Evolutionary conservation across 495 filamentous ascomycete genomes (phyloP), one percentile per base, ranked within the genome.

Genomic region (Eremomyces bilateralis): DNA sequence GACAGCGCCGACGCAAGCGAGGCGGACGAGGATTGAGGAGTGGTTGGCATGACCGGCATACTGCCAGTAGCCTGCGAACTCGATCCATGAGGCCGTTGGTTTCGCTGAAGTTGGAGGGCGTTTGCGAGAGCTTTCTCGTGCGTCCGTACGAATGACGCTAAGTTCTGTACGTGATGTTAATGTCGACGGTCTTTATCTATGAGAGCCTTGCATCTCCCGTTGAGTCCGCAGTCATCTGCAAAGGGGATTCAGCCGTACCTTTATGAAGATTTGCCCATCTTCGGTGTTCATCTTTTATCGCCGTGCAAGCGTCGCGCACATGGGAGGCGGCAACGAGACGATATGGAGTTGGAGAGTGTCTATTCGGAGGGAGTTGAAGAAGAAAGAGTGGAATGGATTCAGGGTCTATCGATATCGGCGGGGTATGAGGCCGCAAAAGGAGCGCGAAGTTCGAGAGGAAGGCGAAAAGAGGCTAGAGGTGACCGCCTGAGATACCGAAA

Each of bases 61-160:
- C 30, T 17, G 30, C 30, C 30, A 6, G 30, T 17, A 17, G 15
- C 15, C 6, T 6, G 29, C 18, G 29, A 37, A 18, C 11, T 30
- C 8, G 11, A 13, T 20, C 15, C 20, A 35, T 11, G 20, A 21
- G 33, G 33, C 42, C 33, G 31, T 34, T 35, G 15, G 22, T 13
- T 13, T 37, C 73, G 67, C 46, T 69, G 71, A 35, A 84, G 62
- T 51, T 93, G 88, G 21, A 94, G 63, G 41, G 88, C 85, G 57
- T 95, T 95, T 43, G 88, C 88, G 39, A 97, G 70, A 18, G 82
- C 88, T 59, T 90, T 92, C 54, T 97, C 88, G 58, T 97, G 81
- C 21, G 83, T 92, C 37, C 85, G 80, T 51, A 97, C 82, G 58
- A 91, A 95, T 53, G 73, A 76, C 42, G 85, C 83, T 42, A 97